Base-by-base conservation (phyloP, 176 grass and related monocot species). In the Raddia distichophylla region DNA sequence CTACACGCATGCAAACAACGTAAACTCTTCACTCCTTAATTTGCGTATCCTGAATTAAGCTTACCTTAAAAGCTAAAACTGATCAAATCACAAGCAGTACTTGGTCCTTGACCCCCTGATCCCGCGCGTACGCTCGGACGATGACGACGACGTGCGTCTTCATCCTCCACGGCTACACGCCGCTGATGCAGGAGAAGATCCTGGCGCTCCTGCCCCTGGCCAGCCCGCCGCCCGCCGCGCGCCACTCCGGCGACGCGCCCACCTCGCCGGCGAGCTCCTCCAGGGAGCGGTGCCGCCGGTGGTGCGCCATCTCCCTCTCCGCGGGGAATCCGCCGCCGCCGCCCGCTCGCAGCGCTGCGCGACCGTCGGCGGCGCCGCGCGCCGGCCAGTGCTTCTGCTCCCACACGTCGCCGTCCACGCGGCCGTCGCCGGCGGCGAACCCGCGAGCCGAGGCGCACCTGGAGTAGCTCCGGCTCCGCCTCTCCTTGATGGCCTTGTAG, bases 401-500 rank as follows among this genome's bases (percentile, higher is more conserved):
- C 79, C 78, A 75, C 4, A 18, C 50, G 33, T 16, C 46, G 82
- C 71, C 78, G 48, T 60, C 67, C 20, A 60, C 63, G 76, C 64
- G 48, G 67, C 42, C 64, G 1, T 56, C 63, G 76, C 64, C 55
- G 67, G 32, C 64, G 1, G 56, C 73, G 55, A 86, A 86, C 8
- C 84, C 11, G 37, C 57, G 76, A 8, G 43, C 53, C 16, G 81
- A 87, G 54, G 72, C 71, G 82, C 86, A 97, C 59, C 82, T 60
- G 40, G 90, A 89, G 86, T 89, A 93, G 82, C 62, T 83, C 84
- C 91, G 64, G 34, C 9, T 77, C 69, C 84, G 84, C 33, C 87
- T 67, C 65, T 92, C 89, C 81, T 97, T 97, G 91, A 97, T 86
- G 10, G 86, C 79, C 74, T 40, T 97, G 80, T 75, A 93, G 77